These are phyloP conservation scores for Dryas integrifolia DNA, from an alignment of 331 rosid genomes.

Conservation along the genomic window DNA sequence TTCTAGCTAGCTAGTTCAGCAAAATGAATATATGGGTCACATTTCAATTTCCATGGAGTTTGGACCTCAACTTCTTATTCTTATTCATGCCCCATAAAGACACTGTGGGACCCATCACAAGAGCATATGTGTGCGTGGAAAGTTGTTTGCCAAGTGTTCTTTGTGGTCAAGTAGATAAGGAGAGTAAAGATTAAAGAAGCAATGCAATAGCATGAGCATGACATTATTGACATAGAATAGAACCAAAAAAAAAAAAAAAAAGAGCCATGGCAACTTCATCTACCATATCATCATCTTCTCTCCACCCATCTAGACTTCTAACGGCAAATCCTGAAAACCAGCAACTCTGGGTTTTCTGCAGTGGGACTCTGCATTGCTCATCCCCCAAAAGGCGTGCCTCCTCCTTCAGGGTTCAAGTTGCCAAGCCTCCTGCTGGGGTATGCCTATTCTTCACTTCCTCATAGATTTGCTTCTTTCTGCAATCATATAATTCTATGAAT, in stretches of 20 bases:
- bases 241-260: not conserved
- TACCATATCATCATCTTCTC: slow-evolving; percentile 38
- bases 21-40: too few relatives aligned
- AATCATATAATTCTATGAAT: not conserved
- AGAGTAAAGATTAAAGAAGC: not conserved
- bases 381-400: slow-evolving; percentile 26
- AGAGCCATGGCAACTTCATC: slow-evolving; percentile 45
- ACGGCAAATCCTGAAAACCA: slow-evolving; percentile 22
- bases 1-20: too few relatives aligned
- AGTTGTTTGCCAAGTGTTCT: slow-evolving; percentile 17
- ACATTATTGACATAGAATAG: not conserved
- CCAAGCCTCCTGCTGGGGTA: slow-evolving; percentile 78
- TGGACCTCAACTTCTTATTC: too few relatives aligned
- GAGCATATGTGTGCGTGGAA: slow-evolving; percentile 16
- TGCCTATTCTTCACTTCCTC: slow-evolving; percentile 13
- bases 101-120: not conserved
- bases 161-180: slow-evolving; percentile 11
- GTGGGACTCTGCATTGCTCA: slow-evolving; percentile 14
- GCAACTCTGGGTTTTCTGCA: slow-evolving; percentile 24
- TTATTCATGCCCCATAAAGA: too few relatives aligned
- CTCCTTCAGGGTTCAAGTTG: slow-evolving; percentile 58
- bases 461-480: not conserved
- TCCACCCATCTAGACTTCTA: slow-evolving; percentile 35
- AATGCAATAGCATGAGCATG: slow-evolving; percentile 25
- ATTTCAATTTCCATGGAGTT: too few relatives aligned